These are phyloP conservation scores for Gentiana macrophylla DNA, from an alignment of 257 asterid species.

Conservation along the genomic window DNA sequence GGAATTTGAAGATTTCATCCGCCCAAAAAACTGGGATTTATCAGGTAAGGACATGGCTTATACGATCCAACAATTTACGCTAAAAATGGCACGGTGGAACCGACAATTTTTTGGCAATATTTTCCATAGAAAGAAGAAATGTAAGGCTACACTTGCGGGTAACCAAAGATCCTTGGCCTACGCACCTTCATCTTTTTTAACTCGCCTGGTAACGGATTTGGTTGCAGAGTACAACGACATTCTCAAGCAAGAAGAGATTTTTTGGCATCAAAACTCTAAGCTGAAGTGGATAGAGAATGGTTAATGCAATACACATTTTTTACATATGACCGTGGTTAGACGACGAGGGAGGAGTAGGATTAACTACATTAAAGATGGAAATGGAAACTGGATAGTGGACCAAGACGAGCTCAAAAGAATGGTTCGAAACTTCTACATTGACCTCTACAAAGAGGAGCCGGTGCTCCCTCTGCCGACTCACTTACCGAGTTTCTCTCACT, in stretches of 20 bases:
- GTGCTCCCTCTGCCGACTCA: neutral
- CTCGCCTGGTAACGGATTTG: too few species aligned
- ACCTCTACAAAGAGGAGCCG: neutral
- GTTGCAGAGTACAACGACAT: too few species aligned
- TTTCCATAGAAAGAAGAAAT: neutral
- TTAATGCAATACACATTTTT: too few species aligned
- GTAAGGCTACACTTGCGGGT: neutral
- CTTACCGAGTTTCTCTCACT: neutral
- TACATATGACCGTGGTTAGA: too few species aligned
- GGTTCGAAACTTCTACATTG: neutral
- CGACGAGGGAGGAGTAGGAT: too few species aligned
- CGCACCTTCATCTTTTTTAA: neutral
- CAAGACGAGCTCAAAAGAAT: too few species aligned
- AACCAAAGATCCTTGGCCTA: neutral
- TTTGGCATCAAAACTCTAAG: too few species aligned
- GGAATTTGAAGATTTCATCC: neutral
- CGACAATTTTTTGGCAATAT: neutral
- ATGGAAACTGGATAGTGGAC: too few species aligned
- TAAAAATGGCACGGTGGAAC: neutral
- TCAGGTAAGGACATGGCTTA: neutral
- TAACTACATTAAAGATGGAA: neutral
- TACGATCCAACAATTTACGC: neutral
- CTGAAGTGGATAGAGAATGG: too few species aligned
- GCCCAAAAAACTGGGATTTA: neutral
- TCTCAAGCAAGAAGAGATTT: too few species aligned